Base-by-base conservation (phyloP, 345 rosid species). In the Bruguiera parviflora region DNA sequence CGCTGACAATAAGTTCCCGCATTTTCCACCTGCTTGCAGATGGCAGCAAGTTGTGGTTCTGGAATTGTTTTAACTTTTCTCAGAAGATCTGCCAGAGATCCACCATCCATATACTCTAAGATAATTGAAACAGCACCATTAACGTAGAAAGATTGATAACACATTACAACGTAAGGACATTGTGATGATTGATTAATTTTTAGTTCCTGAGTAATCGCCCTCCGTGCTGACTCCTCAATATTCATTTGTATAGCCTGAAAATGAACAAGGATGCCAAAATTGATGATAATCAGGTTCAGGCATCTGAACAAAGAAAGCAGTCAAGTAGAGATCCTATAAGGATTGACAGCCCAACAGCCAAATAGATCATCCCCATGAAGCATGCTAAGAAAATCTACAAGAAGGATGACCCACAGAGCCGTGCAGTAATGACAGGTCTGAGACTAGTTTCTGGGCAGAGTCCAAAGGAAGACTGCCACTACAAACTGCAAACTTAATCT, bases 41-140 rank as follows among this genome's bases (percentile, higher is more conserved):
- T 91, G 77, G 85, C 93, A 58, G 96, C 84, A 64, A 93, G 86
- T 74, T 79, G 79, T 49, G 83, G 64, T 69, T 92, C 97, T 53
- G 92, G 93, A 64, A 92, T 88, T 71, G 85, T 74, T 77, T 73
- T 83, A 47, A 89, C 97, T 58, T 81, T 85, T 73, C 73, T 89
- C 63, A 89, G 87, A 71, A 92, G 84, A 77, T 92, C 97, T 24
- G 87, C 93, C 55, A 92, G 80, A 53, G 97, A 92, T 62, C 97
- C 97, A 7, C 96, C 96, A 72, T 92, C 93, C 97, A 92, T 92
- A 72, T 92, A 92, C 76, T 92, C 97, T 76, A 92, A 82, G 72
- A 92, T 88, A 21, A 92, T 85, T 27, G 97, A 92, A 81, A 92
- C 69, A 9, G 85, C 86, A 37, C 97, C 97, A 80, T 92, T 92